Evolutionary conservation across 2,329 filamentous ascomycete genomes (phyloP), one percentile per base, ranked within the genome.

Genomic region (Chaetomium olivaceum): DNA sequence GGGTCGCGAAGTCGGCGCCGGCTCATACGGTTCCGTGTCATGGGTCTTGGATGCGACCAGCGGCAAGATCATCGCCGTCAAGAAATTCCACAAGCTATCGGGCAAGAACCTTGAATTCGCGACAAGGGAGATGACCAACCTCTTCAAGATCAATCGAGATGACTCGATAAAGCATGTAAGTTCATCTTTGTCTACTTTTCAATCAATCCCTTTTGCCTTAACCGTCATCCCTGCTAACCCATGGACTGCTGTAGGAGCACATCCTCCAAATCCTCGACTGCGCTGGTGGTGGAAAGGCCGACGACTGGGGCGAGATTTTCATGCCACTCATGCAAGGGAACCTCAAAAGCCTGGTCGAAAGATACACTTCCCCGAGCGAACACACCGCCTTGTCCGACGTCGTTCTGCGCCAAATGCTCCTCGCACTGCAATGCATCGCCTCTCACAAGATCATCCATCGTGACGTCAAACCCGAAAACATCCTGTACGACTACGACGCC

Each of bases 21-120:
- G 74, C 19, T 67, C 67, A 14, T 76, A 71, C 25, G 74, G 73
- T 3, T 67, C 63, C 3, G 73, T 75, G 1, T 71, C 55, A 9
- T 71, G 67, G 61, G 71, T 66, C 0, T 31, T 73, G 19, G 65
- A 75, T 51, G 63, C 72, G n/a, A 69, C 63, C 12, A 69, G 61
- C 3, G 73, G 74, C 4, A 58, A 54, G 16, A 43, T 71, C 31
- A 73, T 75, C 59, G 74, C 74, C n/a, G 72, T 76, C 27, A 76
- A 76, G 58, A 70, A 67, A 7, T 75, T 73, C 57, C 67, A 70
- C 64, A 71, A 62, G 33, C 61, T 74, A 9, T 67, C 71, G 2
- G 71, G 69, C 9, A 73, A 71, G 63, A 56, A 71, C 1, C 62
- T 73, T 16, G 57, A 69, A 11, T 72, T 73, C 65, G 73, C 73